Evolutionary conservation across 257 asterid species (phyloP), one percentile per base, ranked within the genome.

Genomic region (Verbena officinalis): DNA sequence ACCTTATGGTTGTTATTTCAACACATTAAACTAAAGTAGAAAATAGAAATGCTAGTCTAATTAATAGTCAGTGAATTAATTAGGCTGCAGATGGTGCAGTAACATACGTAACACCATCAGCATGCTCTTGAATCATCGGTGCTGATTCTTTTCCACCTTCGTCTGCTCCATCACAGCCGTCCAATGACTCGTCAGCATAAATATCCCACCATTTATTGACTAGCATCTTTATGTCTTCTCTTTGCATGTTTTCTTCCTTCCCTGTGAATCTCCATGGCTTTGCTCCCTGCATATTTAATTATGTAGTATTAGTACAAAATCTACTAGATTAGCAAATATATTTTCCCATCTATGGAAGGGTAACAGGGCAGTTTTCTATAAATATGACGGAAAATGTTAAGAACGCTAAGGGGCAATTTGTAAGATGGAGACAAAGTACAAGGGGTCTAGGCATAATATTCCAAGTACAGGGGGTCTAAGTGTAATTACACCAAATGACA

Each of bases 181-280:
- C 55, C 61, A 72, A 57, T 0, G 72, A 64, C 1, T 59, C 56
- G 33, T 72, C 67, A 1, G 12, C 16, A 5, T 64, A 64, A 55
- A 72, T 49, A 2, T 57, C 72, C 62, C 67, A 56, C 76, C 71
- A 72, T 64, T 64, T 72, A 17, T 72, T 46, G 17, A 72, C 76
- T 13, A 72, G 52, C 62, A 72, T 64, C n/a, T 72, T 48, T 45
- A 72, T 55, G 55, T 72, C 76, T 57, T 72, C 67, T 22, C 71
- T 72, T 21, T 64, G 55, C 76, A 72, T 64, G 33, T 72, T 70
- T 17, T 46, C 59, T 43, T 72, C 67, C 23, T 72, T 20, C 21
- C 71, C 71, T 1, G 72, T 72, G 62, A 55, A 72, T 69, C 72
- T 72, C 76, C 76, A 72, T 7, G 76, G 72, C 51, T 64, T 72